Evolutionary conservation across 306 rosid genomes (phyloP).

Genomic region (Hippophae rhamnoides): DNA sequence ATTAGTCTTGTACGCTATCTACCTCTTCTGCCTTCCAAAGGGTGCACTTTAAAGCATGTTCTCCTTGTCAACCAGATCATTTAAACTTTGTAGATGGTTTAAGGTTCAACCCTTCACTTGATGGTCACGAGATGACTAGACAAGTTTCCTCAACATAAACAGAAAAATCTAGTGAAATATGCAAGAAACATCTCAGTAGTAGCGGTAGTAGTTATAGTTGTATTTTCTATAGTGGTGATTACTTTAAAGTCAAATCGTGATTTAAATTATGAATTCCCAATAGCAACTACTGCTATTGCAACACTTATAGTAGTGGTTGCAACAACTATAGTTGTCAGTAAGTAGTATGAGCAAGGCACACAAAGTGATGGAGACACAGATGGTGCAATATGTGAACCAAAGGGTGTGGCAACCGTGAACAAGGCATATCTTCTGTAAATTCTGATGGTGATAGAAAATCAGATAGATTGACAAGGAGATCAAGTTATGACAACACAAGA

Average conservation of each 20-base stretch:
- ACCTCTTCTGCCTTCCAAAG: conserved; percentile 57
- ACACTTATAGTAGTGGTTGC: conserved; percentile 94
- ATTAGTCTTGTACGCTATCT: conserved; percentile 30
- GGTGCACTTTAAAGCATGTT: conserved; percentile 40
- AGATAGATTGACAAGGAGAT: too few species aligned
- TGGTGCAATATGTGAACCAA: conserved; percentile 36
- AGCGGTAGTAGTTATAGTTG: conserved; percentile 83
- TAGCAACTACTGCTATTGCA: conserved; percentile 87
- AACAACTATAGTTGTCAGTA: conserved; percentile 78
- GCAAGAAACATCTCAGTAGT: conserved; percentile 71
- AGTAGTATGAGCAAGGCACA: conserved; percentile 63
- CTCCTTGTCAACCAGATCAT: conserved; percentile 43
- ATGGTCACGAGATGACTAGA: conserved; percentile 37
- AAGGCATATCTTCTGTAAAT: too few species aligned
- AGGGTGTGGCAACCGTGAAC: conserved; percentile 49
- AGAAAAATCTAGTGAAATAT: conserved; percentile 47
- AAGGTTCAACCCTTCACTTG: conserved; percentile 44
- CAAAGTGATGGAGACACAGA: conserved; percentile 59
- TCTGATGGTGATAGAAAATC: too few species aligned
- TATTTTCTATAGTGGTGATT: conserved; percentile 84
- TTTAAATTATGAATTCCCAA: conserved; percentile 64
- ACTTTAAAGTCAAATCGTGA: conserved; percentile 55
- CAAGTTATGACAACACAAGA: too few species aligned
- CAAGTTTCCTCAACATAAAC: conserved; percentile 31
- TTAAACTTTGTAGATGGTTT: conserved; percentile 50